These are phyloP conservation scores for Cyanidiococcus yangmingshanensis DNA, from an alignment of 23 red algal genomes.

Conservation along the genomic window DNA sequence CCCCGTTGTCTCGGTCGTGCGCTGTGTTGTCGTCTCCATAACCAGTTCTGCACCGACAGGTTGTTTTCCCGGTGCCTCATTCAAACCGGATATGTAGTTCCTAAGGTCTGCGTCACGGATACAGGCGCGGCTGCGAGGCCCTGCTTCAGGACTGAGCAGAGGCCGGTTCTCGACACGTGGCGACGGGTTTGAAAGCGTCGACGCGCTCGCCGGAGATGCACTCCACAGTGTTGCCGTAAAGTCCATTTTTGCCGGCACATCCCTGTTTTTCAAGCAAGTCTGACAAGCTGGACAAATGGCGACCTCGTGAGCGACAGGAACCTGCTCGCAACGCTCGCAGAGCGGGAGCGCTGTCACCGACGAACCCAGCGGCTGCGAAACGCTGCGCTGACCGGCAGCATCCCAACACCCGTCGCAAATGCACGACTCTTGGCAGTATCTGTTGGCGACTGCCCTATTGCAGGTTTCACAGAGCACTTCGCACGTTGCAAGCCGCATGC, in stretches of 20 bases:
- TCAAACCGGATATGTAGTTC: no score
- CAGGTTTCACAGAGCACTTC: neutral
- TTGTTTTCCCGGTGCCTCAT: no score
- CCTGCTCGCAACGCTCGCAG: neutral
- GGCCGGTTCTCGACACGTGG: neutral
- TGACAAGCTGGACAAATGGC: neutral
- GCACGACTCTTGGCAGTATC: neutral
- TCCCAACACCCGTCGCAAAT: neutral
- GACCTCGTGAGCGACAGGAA: neutral
- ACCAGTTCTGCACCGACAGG: no score
- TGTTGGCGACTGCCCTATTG: neutral
- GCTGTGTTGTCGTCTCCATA: no score
- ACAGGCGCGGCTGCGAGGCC: neutral
- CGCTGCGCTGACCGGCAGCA: neutral
- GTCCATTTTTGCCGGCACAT: neutral
- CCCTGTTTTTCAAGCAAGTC: neutral
- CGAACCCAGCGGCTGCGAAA: neutral
- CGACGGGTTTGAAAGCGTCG: neutral
- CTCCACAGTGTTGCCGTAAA: neutral
- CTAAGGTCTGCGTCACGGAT: no score
- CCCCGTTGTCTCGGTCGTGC: no score
- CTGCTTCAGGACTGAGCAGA: neutral
- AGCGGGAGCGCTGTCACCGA: neutral
- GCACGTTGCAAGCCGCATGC: neutral
- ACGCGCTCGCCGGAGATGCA: neutral